Evolutionary conservation across 2,329 filamentous ascomycete species (phyloP).

Genomic region (Penicillium glabrum): DNA sequence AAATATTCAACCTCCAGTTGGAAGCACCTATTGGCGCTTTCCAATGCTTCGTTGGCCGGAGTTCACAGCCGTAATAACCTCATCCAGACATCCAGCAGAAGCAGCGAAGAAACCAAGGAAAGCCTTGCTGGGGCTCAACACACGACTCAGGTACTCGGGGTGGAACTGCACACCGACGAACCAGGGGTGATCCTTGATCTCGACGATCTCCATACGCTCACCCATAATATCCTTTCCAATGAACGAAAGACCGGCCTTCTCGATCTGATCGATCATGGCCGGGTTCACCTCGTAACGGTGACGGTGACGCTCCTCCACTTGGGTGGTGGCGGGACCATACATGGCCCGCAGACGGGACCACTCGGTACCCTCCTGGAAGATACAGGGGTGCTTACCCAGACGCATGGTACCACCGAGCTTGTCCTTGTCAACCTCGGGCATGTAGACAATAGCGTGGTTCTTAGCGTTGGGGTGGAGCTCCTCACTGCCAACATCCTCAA

Average conservation of each 20-base stretch:
- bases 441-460: conserved; percentile 77
- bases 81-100: conserved; percentile 64
- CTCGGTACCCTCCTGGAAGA: conserved; percentile 73
- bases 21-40: conserved; percentile 1
- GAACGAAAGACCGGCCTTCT: conserved; percentile 69
- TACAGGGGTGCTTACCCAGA: conserved; percentile 70
- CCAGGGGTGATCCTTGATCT: conserved; percentile 79
- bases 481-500: conserved; percentile 56
- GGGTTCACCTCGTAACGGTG: conserved; percentile 93
- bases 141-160: conserved; percentile 78
- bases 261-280: conserved; percentile 66
- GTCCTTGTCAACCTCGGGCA: conserved; percentile 80
- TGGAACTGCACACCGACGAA: conserved; percentile 87
- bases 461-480: conserved; percentile 59
- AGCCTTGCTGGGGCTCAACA: conserved; percentile 70
- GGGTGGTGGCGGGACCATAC: conserved; percentile 58
- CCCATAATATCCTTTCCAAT: conserved; percentile 77
- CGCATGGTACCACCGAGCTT: conserved; percentile 86
- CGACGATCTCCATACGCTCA: conserved; percentile 78
- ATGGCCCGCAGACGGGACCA: conserved; percentile 76
- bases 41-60: conserved; percentile 20
- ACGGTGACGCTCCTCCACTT: conserved; percentile 73
- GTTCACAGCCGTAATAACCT: conserved; percentile 27
- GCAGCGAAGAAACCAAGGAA: conserved; percentile 86
- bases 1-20: background rate